A percentile compares a stretch with the other conserved stretches of the same genome.
These are phyloP conservation scores for Dictyostelium intermedium DNA, from an alignment of 78 protist species.

Conservation along the genomic window DNA sequence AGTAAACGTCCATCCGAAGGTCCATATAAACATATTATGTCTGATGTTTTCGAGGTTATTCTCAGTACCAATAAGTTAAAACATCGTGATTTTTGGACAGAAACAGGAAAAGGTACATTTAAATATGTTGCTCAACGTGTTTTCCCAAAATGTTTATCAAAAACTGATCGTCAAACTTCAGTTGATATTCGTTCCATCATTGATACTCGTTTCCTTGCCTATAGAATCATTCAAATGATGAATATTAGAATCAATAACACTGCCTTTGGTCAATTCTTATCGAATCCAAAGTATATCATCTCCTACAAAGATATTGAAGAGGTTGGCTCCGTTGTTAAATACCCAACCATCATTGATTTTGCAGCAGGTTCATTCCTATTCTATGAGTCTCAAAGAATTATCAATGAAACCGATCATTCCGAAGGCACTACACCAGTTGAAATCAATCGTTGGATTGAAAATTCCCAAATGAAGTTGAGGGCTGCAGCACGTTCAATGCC, in stretches of 20 bases:
- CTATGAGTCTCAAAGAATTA: conserved; percentile 23
- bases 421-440: neutral
- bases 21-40: conserved; percentile 18
- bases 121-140: conserved; percentile 29
- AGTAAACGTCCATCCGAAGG: conserved; percentile 43
- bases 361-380: conserved; percentile 31
- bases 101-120: neutral
- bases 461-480: conserved; percentile 10
- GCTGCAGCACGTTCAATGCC: conserved; percentile 53
- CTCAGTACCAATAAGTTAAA: neutral
- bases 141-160: conserved; percentile 51
- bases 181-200: conserved; percentile 9
- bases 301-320: conserved; percentile 42
- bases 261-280: conserved; percentile 39
- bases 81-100: conserved; percentile 45
- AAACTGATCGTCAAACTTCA: neutral
- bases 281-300: conserved; percentile 39
- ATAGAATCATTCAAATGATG: conserved; percentile 34
- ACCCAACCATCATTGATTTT: conserved; percentile 51
- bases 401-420: neutral
- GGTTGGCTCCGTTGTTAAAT: conserved; percentile 21
- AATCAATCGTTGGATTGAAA: conserved; percentile 32
- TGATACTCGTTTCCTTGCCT: conserved; percentile 10
- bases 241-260: conserved; percentile 19
- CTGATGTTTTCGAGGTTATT: conserved; percentile 1